A percentile compares a stretch with the other conserved stretches of the same genome.
phyloP scores from a whole-genome alignment of 257 asterid genomes.

The Rehmannia glutinosa region DNA sequence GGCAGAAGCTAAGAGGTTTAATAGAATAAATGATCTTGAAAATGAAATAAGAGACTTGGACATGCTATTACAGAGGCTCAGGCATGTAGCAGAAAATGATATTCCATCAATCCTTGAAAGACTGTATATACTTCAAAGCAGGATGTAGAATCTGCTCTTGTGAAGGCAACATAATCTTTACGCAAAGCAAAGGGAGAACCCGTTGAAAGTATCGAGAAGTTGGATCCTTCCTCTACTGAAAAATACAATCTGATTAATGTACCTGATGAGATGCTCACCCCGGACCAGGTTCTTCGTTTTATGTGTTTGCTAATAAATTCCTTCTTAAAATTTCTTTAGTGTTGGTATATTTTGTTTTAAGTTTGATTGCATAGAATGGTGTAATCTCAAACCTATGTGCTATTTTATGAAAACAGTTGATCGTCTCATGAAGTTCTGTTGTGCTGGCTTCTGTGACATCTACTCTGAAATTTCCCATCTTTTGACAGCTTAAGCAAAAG shows the following conservation, averaged over 20 bases:
- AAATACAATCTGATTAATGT: slow-evolving; percentile 68
- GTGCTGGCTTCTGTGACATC: slow-evolving; percentile 8
- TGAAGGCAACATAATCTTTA: slow-evolving; percentile 70
- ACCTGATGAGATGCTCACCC: slow-evolving; percentile 76
- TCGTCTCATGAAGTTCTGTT: not conserved
- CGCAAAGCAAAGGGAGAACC: slow-evolving; percentile 96
- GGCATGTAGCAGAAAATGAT: slow-evolving; percentile 48
- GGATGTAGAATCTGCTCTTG: slow-evolving; percentile 73
- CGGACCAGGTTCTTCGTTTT: slow-evolving; percentile 66
- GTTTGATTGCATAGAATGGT: slow-evolving; percentile 1
- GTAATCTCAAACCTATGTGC: not conserved
- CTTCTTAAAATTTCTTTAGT: not conserved
- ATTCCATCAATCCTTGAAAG: slow-evolving; percentile 52
- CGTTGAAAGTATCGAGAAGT: slow-evolving; percentile 63
- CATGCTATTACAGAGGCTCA: slow-evolving; percentile 63
- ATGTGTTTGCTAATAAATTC: slow-evolving; percentile 7
- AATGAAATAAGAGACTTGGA: slow-evolving; percentile 81
- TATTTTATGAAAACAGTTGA: not conserved
- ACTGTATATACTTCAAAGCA: slow-evolving; percentile 57
- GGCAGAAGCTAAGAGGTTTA: slow-evolving; percentile 95
- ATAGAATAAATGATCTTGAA: slow-evolving; percentile 88
- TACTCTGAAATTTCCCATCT: slow-evolving; percentile 13
- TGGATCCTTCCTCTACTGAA: slow-evolving; percentile 56
- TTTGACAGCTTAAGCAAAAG: slow-evolving; percentile 74
- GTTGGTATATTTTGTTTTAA: not conserved